Base-by-base conservation (phyloP, 2,329 filamentous ascomycete genomes). In the Fusarium verrucosum region DNA sequence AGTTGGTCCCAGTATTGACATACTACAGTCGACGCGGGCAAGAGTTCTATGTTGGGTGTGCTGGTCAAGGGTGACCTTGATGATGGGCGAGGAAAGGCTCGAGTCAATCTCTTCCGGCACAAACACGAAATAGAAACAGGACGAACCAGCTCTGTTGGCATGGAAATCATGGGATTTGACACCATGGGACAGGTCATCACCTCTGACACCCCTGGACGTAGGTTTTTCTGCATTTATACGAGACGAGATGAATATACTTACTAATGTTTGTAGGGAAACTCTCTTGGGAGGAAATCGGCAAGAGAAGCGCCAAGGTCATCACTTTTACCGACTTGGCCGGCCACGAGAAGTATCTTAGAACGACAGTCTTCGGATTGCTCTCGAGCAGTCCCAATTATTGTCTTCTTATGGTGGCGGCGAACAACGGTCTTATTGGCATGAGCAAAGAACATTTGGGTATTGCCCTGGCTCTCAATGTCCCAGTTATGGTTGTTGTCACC, bases 141-240 rank as follows among this genome's bases (percentile, higher is more conserved):
- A 2, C 86, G 95, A 66, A 99, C 95, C 10, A 97, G 92, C 74
- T 97, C 94, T 0, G 95, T 99, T 1, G 94, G 95, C 37, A 96
- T 98, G 94, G 95, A 99, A 77, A 98, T 98, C 62, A 93, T 98
- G 90, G 95, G 95, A 3, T 99, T 97, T 70, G 93, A 98, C 76
- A 92, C 90, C 46, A 85, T 86, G 52, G 94, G 95, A 25, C 87
- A 94, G 23, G 90, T 97, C 25, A 86, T 98, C 16, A 87, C 88
- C 16, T 94, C 92, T 35, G 90, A 90, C 57, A 90, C 89, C 1
- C 91, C 94, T 3, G 94, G 93, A 2, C 87, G 95, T 75, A 92
- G 90, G 79, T 76, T 20, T 43, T 3, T 16, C n/a, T 7, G 8
- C 10, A 5, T 23, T 30, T 10, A 25, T 25, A 25, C 9, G 10